Evolutionary conservation across 805 yeast genomes (phyloP).

Genomic region (Torulaspora gathmanii): DNA sequence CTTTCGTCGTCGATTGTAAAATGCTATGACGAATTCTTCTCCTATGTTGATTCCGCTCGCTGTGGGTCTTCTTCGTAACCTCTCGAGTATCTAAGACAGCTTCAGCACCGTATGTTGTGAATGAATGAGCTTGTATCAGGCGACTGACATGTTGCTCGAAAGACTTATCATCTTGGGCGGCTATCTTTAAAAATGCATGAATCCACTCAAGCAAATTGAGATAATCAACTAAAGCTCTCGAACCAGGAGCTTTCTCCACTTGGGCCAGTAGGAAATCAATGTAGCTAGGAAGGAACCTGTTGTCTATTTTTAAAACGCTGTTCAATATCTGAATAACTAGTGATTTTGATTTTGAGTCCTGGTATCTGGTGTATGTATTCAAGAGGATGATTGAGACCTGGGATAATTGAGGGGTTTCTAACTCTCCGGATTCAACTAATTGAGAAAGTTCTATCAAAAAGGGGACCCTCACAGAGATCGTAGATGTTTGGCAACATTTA

Average conservation of each 20-base stretch:
- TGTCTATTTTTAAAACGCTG: conserved; percentile 34
- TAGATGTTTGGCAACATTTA: conserved; percentile 23
- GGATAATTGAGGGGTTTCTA: conserved; percentile 26
- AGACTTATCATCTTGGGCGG: conserved; percentile 18
- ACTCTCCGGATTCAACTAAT: conserved; percentile 18
- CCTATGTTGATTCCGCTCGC: conserved; percentile 38
- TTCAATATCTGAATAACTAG: conserved; percentile 41
- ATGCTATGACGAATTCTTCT: conserved; percentile 38
- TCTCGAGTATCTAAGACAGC: conserved; percentile 27
- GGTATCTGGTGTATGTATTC: conserved; percentile 47
- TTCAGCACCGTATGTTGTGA: conserved; percentile 30
- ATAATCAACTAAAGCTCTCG: conserved; percentile 54
- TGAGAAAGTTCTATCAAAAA: conserved; percentile 25
- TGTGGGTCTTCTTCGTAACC: conserved; percentile 17
- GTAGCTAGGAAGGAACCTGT: conserved; percentile 37
- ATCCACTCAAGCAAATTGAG: conserved; percentile 58
- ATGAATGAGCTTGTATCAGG: conserved; percentile 41
- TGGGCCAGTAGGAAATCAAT: conserved; percentile 38
- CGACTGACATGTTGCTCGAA: conserved; percentile 35
- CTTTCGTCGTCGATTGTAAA: conserved; percentile 30
- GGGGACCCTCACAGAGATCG: conserved; percentile 26
- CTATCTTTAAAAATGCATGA: conserved; percentile 35
- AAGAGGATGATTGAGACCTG: conserved; percentile 38
- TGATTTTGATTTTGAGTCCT: conserved; percentile 46
- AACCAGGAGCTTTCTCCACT: conserved; percentile 31